Percentiles rank a stretch among this genome's conserved stretches.
phyloP scores from a whole-genome alignment of 805 yeast species.

The Pichia eremophila region DNA sequence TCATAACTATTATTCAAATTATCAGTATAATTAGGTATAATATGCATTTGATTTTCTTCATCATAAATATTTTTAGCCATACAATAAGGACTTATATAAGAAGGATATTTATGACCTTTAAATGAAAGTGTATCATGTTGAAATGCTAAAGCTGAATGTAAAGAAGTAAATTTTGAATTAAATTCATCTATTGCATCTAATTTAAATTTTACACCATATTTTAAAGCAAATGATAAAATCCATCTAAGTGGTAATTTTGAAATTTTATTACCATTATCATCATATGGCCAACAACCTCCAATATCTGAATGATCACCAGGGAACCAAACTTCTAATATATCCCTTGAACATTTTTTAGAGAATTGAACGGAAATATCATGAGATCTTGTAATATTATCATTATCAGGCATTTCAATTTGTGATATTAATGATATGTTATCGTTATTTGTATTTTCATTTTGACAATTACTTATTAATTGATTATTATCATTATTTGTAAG shows the following conservation, averaged over 20 bases:
- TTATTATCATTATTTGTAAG: constrained; percentile 1
- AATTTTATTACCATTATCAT: constrained; percentile 32
- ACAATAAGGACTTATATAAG: constrained; percentile 1
- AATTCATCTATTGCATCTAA: constrained; percentile 32
- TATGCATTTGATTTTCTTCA: neutral
- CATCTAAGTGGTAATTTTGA: constrained; percentile 50
- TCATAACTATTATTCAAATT: too few relatives aligned
- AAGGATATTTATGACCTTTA: constrained; percentile 6
- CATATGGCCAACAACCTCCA: constrained; percentile 59
- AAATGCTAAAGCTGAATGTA: constrained; percentile 36
- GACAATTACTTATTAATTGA: too few relatives aligned
- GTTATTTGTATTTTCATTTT: neutral
- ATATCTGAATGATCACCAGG: constrained; percentile 63
- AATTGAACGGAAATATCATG: constrained; percentile 14
- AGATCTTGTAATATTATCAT: constrained; percentile 8
- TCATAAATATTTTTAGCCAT: neutral
- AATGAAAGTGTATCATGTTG: constrained; percentile 42
- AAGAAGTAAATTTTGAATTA: constrained; percentile 29
- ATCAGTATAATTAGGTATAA: too few relatives aligned
- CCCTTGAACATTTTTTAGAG: constrained; percentile 15
- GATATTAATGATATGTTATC: constrained; percentile 7
- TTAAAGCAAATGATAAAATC: constrained; percentile 48
- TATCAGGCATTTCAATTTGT: neutral
- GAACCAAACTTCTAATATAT: constrained; percentile 51
- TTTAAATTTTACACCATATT: constrained; percentile 41